Evolutionary conservation across 805 yeast genomes (phyloP), one percentile per base, ranked within the genome.

Genomic region (Isabelozyma heimii): DNA sequence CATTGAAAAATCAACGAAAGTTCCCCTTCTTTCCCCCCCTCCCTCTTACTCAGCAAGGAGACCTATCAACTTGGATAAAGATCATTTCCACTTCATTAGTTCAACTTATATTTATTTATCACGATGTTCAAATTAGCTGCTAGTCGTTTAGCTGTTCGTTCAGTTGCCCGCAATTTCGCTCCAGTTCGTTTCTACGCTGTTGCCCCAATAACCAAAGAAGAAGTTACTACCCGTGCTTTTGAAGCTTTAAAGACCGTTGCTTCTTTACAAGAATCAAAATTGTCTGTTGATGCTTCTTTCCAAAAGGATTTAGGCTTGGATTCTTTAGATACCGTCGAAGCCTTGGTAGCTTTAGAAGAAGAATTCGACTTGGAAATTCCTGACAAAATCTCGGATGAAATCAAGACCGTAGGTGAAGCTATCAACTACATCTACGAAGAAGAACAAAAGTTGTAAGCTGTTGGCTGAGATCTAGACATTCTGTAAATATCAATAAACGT

Each of bases 331-430:
- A 87, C 94, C 54, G 97, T 92, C 53, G 99, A 92, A 76, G 91
- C 94, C 48, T 80, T 94, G 60, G 96, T 94, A 70, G 97, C 97
- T 49, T 85, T 92, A 63, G 99, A 92, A 77, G 97, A 91, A 78
- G 79, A 85, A 66, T 83, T 83, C 58, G 90, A 89, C 61, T 81
- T 89, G 64, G 88, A 86, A 67, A 83, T 89, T 64, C 90, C 95
- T 37, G 97, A 90, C 74, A 85, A 87, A 67, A 89, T 89, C 60
- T 94, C 97, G 47, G 97, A 92, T 67, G 91, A 87, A 66, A 85
- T 94, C 70, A 90, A 87, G 76, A 89, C 96, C 48, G 94, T 94
- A 56, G 91, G 89, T 59, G 96, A 91, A 75, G 96, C 97, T 52
- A 82, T 91, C 54, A 90, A 91, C 62, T 89, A 89, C 75, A 88